Evolutionary conservation across 2,329 filamentous ascomycete species (phyloP).

Genomic region (Penicillium sp.): DNA sequence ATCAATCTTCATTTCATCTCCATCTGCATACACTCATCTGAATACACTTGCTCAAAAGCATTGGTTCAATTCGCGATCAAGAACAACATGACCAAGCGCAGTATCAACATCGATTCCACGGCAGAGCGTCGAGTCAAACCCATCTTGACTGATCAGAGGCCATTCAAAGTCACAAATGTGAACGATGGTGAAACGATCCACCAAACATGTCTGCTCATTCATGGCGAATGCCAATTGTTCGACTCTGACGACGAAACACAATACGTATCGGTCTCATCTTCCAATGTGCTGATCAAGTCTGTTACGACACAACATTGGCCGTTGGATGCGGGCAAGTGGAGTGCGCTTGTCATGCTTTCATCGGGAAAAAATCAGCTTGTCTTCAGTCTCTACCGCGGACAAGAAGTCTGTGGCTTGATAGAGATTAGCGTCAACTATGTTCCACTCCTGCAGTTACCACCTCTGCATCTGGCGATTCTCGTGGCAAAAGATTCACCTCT

Average conservation of each 20-base stretch:
- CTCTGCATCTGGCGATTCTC: constrained; percentile 19
- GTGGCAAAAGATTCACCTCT: constrained; percentile 18
- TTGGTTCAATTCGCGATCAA: not conserved
- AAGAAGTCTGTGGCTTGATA: constrained; percentile 3
- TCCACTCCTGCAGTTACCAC: constrained; percentile 15
- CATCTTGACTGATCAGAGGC: not conserved
- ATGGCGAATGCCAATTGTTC: constrained; percentile 7
- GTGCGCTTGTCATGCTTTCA: constrained; percentile 14
- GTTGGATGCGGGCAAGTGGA: constrained; percentile 12
- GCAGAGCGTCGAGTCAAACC: constrained; percentile 4
- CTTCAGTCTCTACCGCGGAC: constrained; percentile 7
- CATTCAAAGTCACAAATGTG: constrained; percentile 9
- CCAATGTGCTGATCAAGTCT: not conserved
- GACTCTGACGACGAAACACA: constrained; percentile 6
- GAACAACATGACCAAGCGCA: constrained; percentile 3
- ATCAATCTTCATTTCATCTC: too few relatives aligned
- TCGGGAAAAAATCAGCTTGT: constrained; percentile 12
- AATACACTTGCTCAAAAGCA: not conserved
- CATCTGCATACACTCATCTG: too few relatives aligned
- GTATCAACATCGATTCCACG: not conserved
- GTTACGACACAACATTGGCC: constrained; percentile 11
- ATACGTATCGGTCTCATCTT: constrained; percentile 3
- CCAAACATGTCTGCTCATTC: constrained; percentile 8
- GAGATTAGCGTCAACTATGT: constrained; percentile 13
- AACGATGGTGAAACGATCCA: constrained; percentile 9